Conservation (phyloP, 2,329 filamentous ascomycete genomes). For the Xylaria multiplex region DNA sequence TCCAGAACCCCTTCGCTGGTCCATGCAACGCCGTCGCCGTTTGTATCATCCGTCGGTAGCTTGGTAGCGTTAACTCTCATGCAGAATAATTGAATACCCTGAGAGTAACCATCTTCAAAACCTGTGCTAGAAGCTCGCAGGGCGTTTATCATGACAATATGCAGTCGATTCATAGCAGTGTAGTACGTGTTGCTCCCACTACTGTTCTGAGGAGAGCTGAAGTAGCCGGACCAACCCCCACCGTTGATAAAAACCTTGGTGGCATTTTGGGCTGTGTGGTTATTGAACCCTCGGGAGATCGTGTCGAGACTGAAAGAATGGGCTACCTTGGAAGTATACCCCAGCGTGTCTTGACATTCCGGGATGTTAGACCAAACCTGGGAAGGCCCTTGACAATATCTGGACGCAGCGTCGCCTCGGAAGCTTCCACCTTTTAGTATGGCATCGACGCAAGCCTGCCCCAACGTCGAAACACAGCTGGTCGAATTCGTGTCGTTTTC, state of each 20-base stretch:
- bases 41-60: slow-evolving; percentile 1
- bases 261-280: not conserved
- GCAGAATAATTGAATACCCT: slow-evolving; percentile 1
- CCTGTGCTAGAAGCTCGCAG: not conserved
- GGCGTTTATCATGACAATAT: slow-evolving; percentile 3
- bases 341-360: slow-evolving; percentile 1
- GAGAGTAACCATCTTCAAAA: not conserved
- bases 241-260: not conserved
- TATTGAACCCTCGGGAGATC: not conserved
- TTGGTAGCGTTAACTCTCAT: slow-evolving; percentile 9
- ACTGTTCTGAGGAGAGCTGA: slow-evolving; percentile 4
- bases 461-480: slow-evolving; percentile 2
- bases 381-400: not conserved
- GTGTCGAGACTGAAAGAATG: not conserved
- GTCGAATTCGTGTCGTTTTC: not conserved
- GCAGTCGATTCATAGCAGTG: slow-evolving; percentile 11
- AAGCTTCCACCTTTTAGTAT: not conserved
- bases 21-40: slow-evolving; percentile 5
- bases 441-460: slow-evolving; percentile 7
- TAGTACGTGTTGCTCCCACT: slow-evolving; percentile 8
- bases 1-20: slow-evolving; percentile 9
- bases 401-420: not conserved
- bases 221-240: slow-evolving; percentile 2
- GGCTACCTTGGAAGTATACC: not conserved
- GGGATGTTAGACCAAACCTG: not conserved